A percentile compares a stretch with the other conserved stretches of the same genome.
These are phyloP conservation scores for Leersia perrieri DNA, from an alignment of 176 grass and related monocot species.

Conservation along the genomic window DNA sequence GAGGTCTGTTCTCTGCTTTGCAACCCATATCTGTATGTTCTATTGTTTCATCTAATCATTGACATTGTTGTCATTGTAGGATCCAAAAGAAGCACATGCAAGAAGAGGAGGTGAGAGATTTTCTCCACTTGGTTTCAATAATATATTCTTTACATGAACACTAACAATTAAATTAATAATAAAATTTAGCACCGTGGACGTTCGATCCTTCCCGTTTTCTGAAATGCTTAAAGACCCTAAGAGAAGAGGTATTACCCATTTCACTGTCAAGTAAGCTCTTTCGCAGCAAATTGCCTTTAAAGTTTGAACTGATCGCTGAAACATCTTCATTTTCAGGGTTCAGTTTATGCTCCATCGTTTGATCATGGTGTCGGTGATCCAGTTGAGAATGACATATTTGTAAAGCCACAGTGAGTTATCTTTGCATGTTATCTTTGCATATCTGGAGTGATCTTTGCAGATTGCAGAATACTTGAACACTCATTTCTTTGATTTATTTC, in stretches of 20 bases:
- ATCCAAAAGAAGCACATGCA: conserved; percentile 96
- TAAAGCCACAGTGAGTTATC: conserved; percentile 56
- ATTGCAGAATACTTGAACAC: neutral
- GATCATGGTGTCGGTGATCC: conserved; percentile 96
- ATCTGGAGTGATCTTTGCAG: neutral
- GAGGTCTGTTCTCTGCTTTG: conserved; percentile 52
- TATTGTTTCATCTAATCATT: conserved; percentile 6
- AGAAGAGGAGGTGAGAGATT: conserved; percentile 87
- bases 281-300: neutral
- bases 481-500: neutral
- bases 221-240: conserved; percentile 70
- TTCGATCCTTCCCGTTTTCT: conserved; percentile 72
- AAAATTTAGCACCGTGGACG: conserved; percentile 85
- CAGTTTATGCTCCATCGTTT: conserved; percentile 90
- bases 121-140: conserved; percentile 3
- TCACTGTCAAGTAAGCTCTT: neutral
- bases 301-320: conserved; percentile 9
- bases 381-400: conserved; percentile 85
- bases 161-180: conserved; percentile 27
- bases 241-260: conserved; percentile 61
- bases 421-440: neutral
- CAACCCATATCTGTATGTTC: neutral
- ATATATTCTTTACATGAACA: conserved; percentile 3
- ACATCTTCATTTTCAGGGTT: conserved; percentile 52
- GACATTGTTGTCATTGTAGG: conserved; percentile 44